Conservation (phyloP, 129 eudicot species). For the Erigeron canadensis region DNA sequence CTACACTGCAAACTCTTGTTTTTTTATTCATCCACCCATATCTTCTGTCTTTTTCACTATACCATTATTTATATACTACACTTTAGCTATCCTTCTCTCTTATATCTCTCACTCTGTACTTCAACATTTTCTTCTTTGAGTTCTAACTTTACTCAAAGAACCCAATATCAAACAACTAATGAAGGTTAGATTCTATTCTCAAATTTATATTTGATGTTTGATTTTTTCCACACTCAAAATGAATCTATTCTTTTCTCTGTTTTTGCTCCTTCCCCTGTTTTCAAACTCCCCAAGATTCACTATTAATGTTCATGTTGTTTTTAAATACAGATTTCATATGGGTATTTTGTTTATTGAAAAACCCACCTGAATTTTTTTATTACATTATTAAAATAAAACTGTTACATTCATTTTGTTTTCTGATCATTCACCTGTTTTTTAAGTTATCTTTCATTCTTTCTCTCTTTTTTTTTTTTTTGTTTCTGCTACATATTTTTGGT, state of each 20-base stretch:
- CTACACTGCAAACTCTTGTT: conserved; percentile 33
- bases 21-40: conserved; percentile 34
- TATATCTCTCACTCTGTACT: conserved; percentile 6
- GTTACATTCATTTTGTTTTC: conserved; percentile 5
- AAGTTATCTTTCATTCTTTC: neutral
- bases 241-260: neutral
- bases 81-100: conserved; percentile 20
- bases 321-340: neutral
- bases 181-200: conserved; percentile 41
- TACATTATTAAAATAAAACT: conserved; percentile 6
- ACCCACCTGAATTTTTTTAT: conserved; percentile 15
- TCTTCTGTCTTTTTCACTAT: conserved; percentile 30
- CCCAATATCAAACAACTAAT: conserved; percentile 20
- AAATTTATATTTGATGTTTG: neutral
- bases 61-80: conserved; percentile 31
- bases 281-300: conserved; percentile 5
- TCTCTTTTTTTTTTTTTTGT: too few relatives aligned
- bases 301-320: neutral
- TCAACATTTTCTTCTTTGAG: conserved; percentile 22
- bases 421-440: conserved; percentile 1
- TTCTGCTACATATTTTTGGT: neutral
- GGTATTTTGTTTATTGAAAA: conserved; percentile 9
- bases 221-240: neutral
- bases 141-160: conserved; percentile 19
- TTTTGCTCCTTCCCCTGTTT: conserved; percentile 10